Evolutionary conservation across 495 filamentous ascomycete genomes (phyloP), one percentile per base, ranked within the genome.

Genomic region (Aspergillus heteromorphus): DNA sequence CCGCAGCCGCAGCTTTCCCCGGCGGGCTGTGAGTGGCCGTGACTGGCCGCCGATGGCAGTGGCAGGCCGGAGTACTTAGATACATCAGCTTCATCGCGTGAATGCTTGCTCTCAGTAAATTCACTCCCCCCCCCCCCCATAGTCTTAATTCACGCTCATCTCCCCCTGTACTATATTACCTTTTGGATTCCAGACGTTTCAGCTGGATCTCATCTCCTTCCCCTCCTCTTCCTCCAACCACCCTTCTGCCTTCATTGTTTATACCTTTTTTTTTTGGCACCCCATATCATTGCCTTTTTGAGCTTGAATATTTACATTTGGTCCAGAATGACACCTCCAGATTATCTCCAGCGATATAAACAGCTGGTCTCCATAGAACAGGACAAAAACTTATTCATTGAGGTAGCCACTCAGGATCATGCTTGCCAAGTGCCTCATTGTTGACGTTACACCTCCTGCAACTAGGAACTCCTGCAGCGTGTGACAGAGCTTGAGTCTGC

Each of bases 301-400:
- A n/a, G n/a, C n/a, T n/a, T n/a, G n/a, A n/a, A 49, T 40, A 45
- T 4, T 31, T 30, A 45, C 2, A 2, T 14, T 41, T 57, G 19
- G 45, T 31, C 36, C 55, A 66, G 42, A 40, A 73, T 73, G 69
- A 61, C 68, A 45, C 59, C 70, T 18, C 58, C 60, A 29, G 65
- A 63, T 43, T 75, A 71, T 56, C 62, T 71, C 19, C 71, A 78
- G 40, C 73, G 75, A 59, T 81, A 76, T 69, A 72, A 77, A 42
- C 68, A 74, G 42, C 53, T 82, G 41, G 68, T 71, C 40, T 57
- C 68, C 36, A 56, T 76, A 49, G 78, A 82, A 55, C 65, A 79
- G 45, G 69, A 72, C 51, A 82, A 81, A 65, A 76, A 81, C 58
- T 71, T 71, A 51, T 69, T 82, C 23, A 80, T 82, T 54, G 75